Conservation (phyloP, 83 land plant genomes). For the Picea abies region DNA sequence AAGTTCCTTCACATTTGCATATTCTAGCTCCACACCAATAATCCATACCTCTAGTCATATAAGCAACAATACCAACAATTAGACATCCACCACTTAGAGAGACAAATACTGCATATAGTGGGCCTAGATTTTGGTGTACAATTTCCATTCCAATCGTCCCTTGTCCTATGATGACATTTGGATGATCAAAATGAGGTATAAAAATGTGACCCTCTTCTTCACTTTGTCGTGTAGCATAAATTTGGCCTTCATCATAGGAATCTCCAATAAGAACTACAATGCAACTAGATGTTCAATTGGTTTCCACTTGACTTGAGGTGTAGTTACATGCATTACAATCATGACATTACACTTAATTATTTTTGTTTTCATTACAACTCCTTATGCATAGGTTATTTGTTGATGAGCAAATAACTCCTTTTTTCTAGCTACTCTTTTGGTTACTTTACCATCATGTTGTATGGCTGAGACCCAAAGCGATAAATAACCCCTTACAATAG, state of each 20-base stretch:
- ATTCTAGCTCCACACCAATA: constrained; percentile 59
- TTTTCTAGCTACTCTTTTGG: constrained; percentile 27
- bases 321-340: constrained; percentile 46
- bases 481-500: too few species aligned
- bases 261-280: constrained; percentile 58
- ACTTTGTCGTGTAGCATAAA: constrained; percentile 43
- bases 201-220: constrained; percentile 46
- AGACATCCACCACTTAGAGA: constrained; percentile 63
- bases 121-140: constrained; percentile 49
- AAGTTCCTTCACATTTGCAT: constrained; percentile 64
- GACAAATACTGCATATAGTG: constrained; percentile 60
- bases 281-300: constrained; percentile 54
- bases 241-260: constrained; percentile 61
- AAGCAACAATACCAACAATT: constrained; percentile 60
- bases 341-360: constrained; percentile 35
- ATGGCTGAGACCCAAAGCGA: not conserved
- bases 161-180: constrained; percentile 56
- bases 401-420: constrained; percentile 46
- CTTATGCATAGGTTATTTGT: constrained; percentile 51
- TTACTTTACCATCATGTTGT: constrained; percentile 42
- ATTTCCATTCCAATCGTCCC: constrained; percentile 65
- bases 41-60: constrained; percentile 58
- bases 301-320: constrained; percentile 56
- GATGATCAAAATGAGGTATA: constrained; percentile 57
- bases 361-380: constrained; percentile 38